Conservation (phyloP, 2,329 filamentous ascomycete species). For the Scedosporium boydii region DNA sequence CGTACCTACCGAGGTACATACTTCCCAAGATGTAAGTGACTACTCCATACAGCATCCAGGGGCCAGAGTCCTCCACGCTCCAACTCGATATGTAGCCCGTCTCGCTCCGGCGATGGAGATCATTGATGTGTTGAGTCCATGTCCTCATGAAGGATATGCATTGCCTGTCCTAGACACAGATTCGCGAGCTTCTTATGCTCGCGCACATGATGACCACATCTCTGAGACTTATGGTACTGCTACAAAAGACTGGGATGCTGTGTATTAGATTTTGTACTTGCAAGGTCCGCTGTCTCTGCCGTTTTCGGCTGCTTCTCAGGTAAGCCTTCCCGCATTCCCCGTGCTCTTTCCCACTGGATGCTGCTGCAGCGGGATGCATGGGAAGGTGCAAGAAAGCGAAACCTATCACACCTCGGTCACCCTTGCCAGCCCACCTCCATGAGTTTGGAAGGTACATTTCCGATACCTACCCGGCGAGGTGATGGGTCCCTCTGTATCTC, state of each 20-base stretch:
- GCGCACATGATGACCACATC: neutral
- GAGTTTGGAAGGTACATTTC: neutral
- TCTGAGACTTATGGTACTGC: neutral
- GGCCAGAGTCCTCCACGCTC: too few relatives aligned
- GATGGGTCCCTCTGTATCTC: too few relatives aligned
- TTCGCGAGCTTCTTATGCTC: neutral
- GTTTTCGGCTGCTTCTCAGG: neutral
- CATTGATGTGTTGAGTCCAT: too few relatives aligned
- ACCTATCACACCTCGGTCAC: neutral
- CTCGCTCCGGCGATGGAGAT: neutral
- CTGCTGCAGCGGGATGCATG: neutral
- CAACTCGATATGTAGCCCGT: neutral
- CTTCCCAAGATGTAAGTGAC: too few relatives aligned
- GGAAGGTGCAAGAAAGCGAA: conserved; percentile 1
- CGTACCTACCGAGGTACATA: too few relatives aligned
- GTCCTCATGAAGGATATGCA: neutral
- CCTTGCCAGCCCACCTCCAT: neutral
- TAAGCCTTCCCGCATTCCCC: neutral
- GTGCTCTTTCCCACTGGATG: neutral
- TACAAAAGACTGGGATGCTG: neutral
- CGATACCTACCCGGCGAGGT: neutral
- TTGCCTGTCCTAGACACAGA: neutral
- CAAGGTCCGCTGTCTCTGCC: neutral
- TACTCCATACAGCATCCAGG: too few relatives aligned
- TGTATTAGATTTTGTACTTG: neutral